phyloP scores from a whole-genome alignment of 1,139 yeast genomes.

The Nakaseomyces sp. region DNA sequence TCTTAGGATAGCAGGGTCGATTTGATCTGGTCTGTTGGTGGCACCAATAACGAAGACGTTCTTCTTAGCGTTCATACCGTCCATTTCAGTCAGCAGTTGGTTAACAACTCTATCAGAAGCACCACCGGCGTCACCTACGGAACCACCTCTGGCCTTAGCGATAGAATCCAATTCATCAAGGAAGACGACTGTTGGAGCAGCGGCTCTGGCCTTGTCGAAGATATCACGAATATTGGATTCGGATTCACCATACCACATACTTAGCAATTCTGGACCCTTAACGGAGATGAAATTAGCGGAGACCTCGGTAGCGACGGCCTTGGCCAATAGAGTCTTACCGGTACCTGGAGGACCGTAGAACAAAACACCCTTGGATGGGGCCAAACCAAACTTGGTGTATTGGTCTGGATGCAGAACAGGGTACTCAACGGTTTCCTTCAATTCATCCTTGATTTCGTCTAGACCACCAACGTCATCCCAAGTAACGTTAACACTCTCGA shows the following conservation, averaged over 20 bases:
- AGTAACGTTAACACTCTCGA: constrained; percentile 94
- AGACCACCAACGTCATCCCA: constrained; percentile 85
- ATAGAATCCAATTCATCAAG: constrained; percentile 96
- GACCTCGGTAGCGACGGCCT: constrained; percentile 97
- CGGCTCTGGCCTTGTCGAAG: constrained; percentile 97
- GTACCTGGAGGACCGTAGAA: constrained; percentile 99
- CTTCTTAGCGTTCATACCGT: constrained; percentile 99
- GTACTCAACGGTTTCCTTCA: constrained; percentile 96
- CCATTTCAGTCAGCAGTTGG: constrained; percentile 97
- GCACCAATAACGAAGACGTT: constrained; percentile 98
- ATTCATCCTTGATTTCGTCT: constrained; percentile 89
- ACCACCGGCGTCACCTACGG: constrained; percentile 92
- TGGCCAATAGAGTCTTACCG: constrained; percentile 94
- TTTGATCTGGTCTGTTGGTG: constrained; percentile 97
- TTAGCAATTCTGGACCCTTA: constrained; percentile 45
- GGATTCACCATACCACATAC: constrained; percentile 98
- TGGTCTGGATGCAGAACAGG: constrained; percentile 98
- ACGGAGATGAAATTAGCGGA: constrained; percentile 95
- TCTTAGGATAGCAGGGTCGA: constrained; percentile 96
- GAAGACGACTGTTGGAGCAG: constrained; percentile 97
- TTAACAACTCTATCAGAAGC: constrained; percentile 97
- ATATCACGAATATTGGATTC: constrained; percentile 96
- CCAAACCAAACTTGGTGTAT: constrained; percentile 93
- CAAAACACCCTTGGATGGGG: constrained; percentile 87
- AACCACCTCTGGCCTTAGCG: constrained; percentile 95